Evolutionary conservation across 2,329 filamentous ascomycete species (phyloP).

Genomic region (Teratosphaeria gauchensis): DNA sequence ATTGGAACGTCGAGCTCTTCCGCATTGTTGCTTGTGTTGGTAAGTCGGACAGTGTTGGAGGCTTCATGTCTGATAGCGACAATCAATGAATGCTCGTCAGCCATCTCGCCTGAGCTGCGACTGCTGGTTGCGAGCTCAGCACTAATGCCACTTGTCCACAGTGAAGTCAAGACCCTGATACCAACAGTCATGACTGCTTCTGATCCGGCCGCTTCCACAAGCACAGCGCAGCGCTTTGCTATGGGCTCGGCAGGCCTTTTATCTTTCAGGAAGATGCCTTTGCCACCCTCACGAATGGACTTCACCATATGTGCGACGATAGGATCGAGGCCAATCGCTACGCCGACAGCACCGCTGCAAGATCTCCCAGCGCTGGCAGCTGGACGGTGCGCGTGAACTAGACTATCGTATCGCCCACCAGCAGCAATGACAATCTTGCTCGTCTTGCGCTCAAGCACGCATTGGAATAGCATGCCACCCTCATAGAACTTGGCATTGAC

Average conservation of each 20-base stretch:
- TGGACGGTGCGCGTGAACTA: conserved; percentile 69
- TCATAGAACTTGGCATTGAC: conserved; percentile 87
- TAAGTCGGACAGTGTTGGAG: conserved; percentile 43
- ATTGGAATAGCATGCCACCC: conserved; percentile 81
- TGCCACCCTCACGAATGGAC: conserved; percentile 7
- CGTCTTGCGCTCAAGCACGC: conserved; percentile 74
- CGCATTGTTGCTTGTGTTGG: conserved; percentile 39
- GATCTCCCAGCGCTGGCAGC: conserved; percentile 5
- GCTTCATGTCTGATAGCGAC: conserved; percentile 75
- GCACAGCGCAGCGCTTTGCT: conserved; percentile 58
- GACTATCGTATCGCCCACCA: conserved; percentile 81
- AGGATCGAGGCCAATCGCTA: conserved; percentile 82
- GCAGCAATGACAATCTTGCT: conserved; percentile 69
- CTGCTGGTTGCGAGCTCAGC: conserved; percentile 64
- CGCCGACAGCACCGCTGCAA: conserved; percentile 61
- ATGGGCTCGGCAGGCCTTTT: background rate
- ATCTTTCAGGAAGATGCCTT: conserved; percentile 12
- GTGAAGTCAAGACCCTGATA: conserved; percentile 62
- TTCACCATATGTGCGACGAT: conserved; percentile 54
- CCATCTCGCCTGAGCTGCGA: conserved; percentile 6
- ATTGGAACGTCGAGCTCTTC: conserved; percentile 65
- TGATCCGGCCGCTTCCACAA: conserved; percentile 70
- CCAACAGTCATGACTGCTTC: conserved; percentile 65
- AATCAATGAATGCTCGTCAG: conserved; percentile 58
- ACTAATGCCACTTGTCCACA: conserved; percentile 78